Percentiles rank a stretch among this genome's conserved stretches.
These are phyloP conservation scores for Myriosclerotinia scirpicola DNA, from an alignment of 2,329 filamentous ascomycete species.

Conservation along the genomic window DNA sequence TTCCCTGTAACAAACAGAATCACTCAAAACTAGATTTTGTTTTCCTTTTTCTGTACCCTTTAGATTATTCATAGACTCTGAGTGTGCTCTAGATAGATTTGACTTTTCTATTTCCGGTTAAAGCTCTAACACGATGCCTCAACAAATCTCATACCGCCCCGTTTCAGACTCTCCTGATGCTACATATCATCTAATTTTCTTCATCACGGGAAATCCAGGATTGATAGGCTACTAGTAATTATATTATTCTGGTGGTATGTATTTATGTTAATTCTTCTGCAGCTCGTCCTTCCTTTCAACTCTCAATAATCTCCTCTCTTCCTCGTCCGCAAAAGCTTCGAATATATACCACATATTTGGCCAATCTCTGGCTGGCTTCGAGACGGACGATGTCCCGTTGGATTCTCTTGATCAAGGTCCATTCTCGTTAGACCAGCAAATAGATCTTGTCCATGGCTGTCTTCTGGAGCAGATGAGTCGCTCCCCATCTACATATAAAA, in stretches of 20 bases:
- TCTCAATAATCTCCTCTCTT: slow-evolving; percentile 55
- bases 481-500: slow-evolving; percentile 48
- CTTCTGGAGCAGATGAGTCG: slow-evolving; percentile 32
- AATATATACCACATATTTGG: slow-evolving; percentile 52
- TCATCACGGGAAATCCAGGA: slow-evolving; percentile 76
- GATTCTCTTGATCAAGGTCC: slow-evolving; percentile 29
- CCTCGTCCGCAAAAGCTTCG: slow-evolving; percentile 39
- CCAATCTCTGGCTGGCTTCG: slow-evolving; percentile 57
- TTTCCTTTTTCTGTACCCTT: too few species aligned
- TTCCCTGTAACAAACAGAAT: too few species aligned
- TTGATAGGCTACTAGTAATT: slow-evolving; percentile 68
- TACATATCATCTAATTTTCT: slow-evolving; percentile 58
- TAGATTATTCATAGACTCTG: too few species aligned
- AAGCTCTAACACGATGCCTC: slow-evolving; percentile 5
- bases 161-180: slow-evolving; percentile 24
- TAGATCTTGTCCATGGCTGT: slow-evolving; percentile 38
- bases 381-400: slow-evolving; percentile 50
- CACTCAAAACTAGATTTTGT: too few species aligned
- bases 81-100: too few species aligned
- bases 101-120: too few species aligned
- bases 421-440: slow-evolving; percentile 55
- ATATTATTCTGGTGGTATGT: background rate
- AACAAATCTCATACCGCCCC: slow-evolving; percentile 31
- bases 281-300: slow-evolving; percentile 57
- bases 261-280: background rate